These are phyloP conservation scores for Geotrichum cucujoidarum DNA, from an alignment of 1,139 yeast genomes.

Conservation along the genomic window DNA sequence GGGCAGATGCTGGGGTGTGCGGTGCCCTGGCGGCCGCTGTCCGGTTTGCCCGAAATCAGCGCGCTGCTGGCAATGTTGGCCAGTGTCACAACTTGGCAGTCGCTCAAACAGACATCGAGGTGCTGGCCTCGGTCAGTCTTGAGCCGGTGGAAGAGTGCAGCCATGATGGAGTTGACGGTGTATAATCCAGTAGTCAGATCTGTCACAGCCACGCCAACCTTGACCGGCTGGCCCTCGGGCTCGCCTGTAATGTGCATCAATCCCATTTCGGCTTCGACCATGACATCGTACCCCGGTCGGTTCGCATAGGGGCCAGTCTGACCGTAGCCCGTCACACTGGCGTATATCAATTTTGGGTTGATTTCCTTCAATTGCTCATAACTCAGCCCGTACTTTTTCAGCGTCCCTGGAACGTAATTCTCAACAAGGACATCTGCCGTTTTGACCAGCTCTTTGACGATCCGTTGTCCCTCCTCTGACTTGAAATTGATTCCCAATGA, in stretches of 20 bases:
- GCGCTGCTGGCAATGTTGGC: slow-evolving; percentile 42
- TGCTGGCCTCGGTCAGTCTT: slow-evolving; percentile 36
- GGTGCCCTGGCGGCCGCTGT: slow-evolving; percentile 41
- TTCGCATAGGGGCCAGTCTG: slow-evolving; percentile 38
- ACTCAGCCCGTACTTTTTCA: slow-evolving; percentile 38
- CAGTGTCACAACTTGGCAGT: slow-evolving; percentile 40
- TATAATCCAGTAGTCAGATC: slow-evolving; percentile 43
- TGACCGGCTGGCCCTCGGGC: slow-evolving; percentile 41
- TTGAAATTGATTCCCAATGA: slow-evolving; percentile 40
- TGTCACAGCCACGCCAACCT: slow-evolving; percentile 44
- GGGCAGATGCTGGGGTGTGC: slow-evolving; percentile 44
- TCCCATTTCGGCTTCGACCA: slow-evolving; percentile 46
- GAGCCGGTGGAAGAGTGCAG: slow-evolving; percentile 37
- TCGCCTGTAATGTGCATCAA: slow-evolving; percentile 45
- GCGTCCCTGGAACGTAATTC: slow-evolving; percentile 41
- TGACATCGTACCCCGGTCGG: slow-evolving; percentile 43
- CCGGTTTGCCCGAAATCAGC: slow-evolving; percentile 40
- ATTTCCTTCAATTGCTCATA: slow-evolving; percentile 32
- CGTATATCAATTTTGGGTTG: slow-evolving; percentile 37
- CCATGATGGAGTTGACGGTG: slow-evolving; percentile 40
- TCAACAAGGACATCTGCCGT: slow-evolving; percentile 41
- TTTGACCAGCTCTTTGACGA: slow-evolving; percentile 32
- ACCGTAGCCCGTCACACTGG: slow-evolving; percentile 42
- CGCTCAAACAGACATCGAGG: slow-evolving; percentile 38
- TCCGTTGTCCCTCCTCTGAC: slow-evolving; percentile 34